Base-by-base conservation (phyloP, 768 basidiomycete species). In the Punctularia strigosozonata region DNA sequence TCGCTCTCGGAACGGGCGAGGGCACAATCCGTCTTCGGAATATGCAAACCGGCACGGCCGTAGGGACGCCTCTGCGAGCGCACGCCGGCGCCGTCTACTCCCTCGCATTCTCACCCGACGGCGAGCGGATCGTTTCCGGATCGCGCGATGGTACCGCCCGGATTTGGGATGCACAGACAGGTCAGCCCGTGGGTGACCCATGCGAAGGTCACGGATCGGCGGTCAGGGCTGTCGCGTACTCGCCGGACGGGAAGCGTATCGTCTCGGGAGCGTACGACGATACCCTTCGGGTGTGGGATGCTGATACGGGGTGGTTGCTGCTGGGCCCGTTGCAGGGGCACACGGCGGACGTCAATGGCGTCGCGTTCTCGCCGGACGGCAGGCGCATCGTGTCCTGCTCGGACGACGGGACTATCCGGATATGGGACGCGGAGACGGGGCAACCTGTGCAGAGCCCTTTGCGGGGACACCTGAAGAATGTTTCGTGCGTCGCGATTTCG, bases 401-500 rank as follows among this genome's bases (percentile, higher is more conserved):
- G 8, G 10, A 34, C 8, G 33, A 34, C 33, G 20, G 20, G 13
- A 34, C 33, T 19, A 34, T 34, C 20, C 10, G 33, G 19, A 8
- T 34, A 12, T 34, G 33, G 33, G 33, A 34, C 20, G 19, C 33
- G 7, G 8, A 13, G 20, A 13, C 33, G 20, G 33, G 33, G 20
- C 10, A 12, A 10, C 10, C 33, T 10, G 33, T 34, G 33, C 10
- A 8, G 8, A 10, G 20, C 10, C 33, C 19, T 13, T 22, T 54
- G 17, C 21, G 37, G 15, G 51, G 50, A 1, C 52, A 55, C 37
- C 22, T 30, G 15, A 47, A 38, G 25, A 26, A 33, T 4, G 48
- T 51, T 15, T 37, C n/a, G 23, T 20, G 38, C 23, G 24, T 56
- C 21, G 47, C 47, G 1, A 44, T 51, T 36, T 46, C 52, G 10